A percentile compares a stretch with the other conserved stretches of the same genome.
Evolutionary conservation across 169 alveolate genomes (phyloP).

Genomic region (Miamiensis avidus): DNA sequence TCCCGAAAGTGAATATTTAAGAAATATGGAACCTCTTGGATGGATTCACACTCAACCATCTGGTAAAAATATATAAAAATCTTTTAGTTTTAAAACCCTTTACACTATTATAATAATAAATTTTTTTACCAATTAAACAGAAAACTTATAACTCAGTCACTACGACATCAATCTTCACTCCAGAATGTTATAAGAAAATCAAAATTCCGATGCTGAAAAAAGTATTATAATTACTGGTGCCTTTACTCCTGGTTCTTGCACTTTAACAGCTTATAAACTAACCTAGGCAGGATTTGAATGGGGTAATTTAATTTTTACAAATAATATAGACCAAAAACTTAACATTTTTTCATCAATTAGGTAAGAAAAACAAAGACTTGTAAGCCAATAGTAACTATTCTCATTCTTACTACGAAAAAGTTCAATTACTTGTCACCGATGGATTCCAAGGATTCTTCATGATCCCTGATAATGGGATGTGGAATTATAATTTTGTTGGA

Average conservation of each 20-base stretch:
- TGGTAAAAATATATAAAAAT: slow-evolving; percentile 3
- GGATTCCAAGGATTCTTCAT: slow-evolving; percentile 97
- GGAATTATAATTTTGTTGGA: slow-evolving; percentile 99
- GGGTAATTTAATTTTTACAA: slow-evolving; percentile 65
- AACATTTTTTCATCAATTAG: background rate
- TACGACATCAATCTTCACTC: slow-evolving; percentile 81
- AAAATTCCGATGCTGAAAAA: slow-evolving; percentile 73
- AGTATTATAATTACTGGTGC: slow-evolving; percentile 83
- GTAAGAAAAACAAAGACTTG: slow-evolving; percentile 64
- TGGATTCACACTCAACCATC: slow-evolving; percentile 97
- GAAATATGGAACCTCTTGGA: slow-evolving; percentile 97
- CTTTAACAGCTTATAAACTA: slow-evolving; percentile 94
- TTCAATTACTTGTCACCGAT: slow-evolving; percentile 96
- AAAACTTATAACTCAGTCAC: slow-evolving; percentile 80
- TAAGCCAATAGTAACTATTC: slow-evolving; percentile 49
- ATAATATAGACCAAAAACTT: slow-evolving; percentile 48
- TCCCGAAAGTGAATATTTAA: slow-evolving; percentile 91
- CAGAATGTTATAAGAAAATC: slow-evolving; percentile 60
- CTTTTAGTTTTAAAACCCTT: background rate
- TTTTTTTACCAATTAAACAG: slow-evolving; percentile 49
- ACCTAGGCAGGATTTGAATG: slow-evolving; percentile 94
- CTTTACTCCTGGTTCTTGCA: slow-evolving; percentile 98
- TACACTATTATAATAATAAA: too few relatives aligned
- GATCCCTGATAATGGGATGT: slow-evolving; percentile 98
- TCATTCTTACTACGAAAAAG: slow-evolving; percentile 81